Evolutionary conservation across 1,284 basidiomycete genomes (phyloP).

Genomic region (Volvariella surrecta): DNA sequence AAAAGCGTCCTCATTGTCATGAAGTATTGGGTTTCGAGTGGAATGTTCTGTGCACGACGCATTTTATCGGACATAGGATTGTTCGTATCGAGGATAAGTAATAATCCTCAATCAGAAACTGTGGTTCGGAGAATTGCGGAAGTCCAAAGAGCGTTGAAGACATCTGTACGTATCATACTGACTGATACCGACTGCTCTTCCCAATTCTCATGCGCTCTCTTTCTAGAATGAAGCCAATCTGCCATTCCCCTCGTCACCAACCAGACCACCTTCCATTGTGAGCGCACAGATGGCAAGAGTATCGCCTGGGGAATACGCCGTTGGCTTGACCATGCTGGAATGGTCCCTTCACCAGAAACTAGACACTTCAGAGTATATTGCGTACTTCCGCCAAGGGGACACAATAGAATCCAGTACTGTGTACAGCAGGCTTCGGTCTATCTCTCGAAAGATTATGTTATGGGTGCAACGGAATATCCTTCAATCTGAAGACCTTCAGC

Average conservation of each 20-base stretch:
- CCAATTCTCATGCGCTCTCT: no score
- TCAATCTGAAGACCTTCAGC: conserved; percentile 24
- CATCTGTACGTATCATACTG: no score
- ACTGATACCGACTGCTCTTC: no score
- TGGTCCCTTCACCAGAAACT: conserved; percentile 29
- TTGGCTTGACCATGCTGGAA: conserved; percentile 33
- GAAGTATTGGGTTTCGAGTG: conserved; percentile 26
- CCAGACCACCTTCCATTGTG: conserved; percentile 3
- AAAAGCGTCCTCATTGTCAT: conserved; percentile 30
- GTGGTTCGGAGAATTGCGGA: no score
- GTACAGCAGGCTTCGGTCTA: conserved; percentile 18
- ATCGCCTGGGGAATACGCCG: conserved; percentile 27
- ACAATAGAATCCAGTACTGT: conserved; percentile 20
- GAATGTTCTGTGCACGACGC: conserved; percentile 8
- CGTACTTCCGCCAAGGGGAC: conserved; percentile 20
- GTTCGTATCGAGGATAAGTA: no score
- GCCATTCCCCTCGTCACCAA: no score
- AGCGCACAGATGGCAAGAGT: conserved; percentile 20
- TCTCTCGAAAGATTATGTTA: conserved; percentile 30
- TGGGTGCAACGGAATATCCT: conserved; percentile 36
- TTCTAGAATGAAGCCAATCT: no score
- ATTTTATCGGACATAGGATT: conserved; percentile 15
- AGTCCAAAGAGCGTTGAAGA: no score
- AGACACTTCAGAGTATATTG: conserved; percentile 32
- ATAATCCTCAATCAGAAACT: no score